Base-by-base conservation (phyloP, 106 monocot genomes). In the Dioscorea alata region DNA sequence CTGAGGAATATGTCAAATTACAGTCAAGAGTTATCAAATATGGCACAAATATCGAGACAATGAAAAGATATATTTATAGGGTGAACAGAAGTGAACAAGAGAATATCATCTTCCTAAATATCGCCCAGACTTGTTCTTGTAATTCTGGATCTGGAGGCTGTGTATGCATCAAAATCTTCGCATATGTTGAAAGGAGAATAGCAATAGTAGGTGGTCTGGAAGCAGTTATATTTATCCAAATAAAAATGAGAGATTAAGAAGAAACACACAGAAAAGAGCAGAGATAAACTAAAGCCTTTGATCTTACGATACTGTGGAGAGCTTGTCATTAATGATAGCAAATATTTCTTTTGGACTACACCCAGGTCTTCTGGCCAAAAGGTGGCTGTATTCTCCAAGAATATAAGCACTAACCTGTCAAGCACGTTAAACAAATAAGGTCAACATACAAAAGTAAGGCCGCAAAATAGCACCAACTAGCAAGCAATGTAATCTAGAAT, bases 111-210 rank as follows among this genome's bases (percentile, higher is more conserved):
- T 93, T 99, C 81, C 70, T 83, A 49, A 99, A 99, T 76, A 93
- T 93, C n/a, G 75, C 22, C 85, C 84, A 93, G 66, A 99, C 79
- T 73, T 99, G 97, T 63, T 92, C 87, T 72, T 90, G 92, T 28
- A 99, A 65, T 73, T 85, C 97, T 16, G 82, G 85, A 75, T 99
- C 97, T 3, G 97, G 66, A 34, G 97, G 92, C 61, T 93, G 90
- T 59, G 81, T 85, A 67, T 99, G 97, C 97, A 99, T 90, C 76
- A 99, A 77, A 69, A 99, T 99, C 75, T 99, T 99, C 52, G 97
- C 97, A 87, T 85, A 99, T 50, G 92, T 90, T 61, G 97, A 92
- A 48, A 99, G 97, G 72, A 99, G 92, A 81, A 99, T 99, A 25
- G 97, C 90, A 73, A 93, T 65, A 68, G 92, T 92, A 65, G 75